phyloP scores from a whole-genome alignment of 2,329 filamentous ascomycete species.

The Cercospora sesami region DNA sequence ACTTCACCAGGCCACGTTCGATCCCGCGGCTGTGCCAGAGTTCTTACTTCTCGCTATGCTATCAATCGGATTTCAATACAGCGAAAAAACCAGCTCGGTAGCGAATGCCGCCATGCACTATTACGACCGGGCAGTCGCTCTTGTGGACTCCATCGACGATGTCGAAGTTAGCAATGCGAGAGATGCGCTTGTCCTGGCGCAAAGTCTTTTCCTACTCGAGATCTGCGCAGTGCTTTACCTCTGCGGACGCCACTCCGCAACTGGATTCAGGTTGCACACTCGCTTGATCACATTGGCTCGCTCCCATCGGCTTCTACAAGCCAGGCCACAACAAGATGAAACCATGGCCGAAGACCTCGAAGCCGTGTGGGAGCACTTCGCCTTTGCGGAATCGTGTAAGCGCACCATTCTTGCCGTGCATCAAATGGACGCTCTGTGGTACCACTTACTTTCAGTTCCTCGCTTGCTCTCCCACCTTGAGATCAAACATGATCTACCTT shows the following conservation, averaged over 20 bases:
- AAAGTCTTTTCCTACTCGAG: conserved; percentile 45
- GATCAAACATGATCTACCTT: conserved; percentile 49
- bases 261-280: conserved; percentile 44
- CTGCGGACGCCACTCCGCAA: conserved; percentile 41
- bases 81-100: no score
- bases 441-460: conserved; percentile 46
- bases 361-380: conserved; percentile 44
- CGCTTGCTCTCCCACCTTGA: conserved; percentile 45
- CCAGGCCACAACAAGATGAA: neutral
- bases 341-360: conserved; percentile 37
- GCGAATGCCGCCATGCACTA: neutral
- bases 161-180: conserved; percentile 11
- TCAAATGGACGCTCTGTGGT: conserved; percentile 49
- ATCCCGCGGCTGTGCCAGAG: neutral
- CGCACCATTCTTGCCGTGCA: conserved; percentile 47
- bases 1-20: neutral
- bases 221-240: conserved; percentile 49
- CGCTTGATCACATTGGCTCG: conserved; percentile 45
- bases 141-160: neutral
- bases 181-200: conserved; percentile 38
- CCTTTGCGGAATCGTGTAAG: conserved; percentile 44
- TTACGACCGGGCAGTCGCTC: conserved; percentile 15
- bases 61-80: neutral
- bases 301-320: neutral
- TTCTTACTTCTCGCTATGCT: neutral